Percentiles rank a stretch among this genome's conserved stretches.
Evolutionary conservation across 345 rosid genomes (phyloP).

Genomic region (Populus davidiana): DNA sequence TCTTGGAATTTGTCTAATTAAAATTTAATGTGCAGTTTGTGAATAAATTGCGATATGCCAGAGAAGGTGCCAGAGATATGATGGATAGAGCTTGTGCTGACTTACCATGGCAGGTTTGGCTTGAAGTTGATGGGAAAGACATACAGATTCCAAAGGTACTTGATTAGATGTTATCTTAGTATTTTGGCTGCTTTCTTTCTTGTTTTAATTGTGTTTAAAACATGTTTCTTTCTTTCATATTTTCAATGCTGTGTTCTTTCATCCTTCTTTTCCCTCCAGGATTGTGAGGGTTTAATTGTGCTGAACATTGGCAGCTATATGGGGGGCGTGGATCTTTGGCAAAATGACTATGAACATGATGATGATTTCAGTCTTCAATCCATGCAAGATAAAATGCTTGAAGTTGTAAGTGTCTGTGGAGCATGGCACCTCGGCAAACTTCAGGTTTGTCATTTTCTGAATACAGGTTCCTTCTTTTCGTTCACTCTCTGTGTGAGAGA

Average conservation of each 20-base stretch:
- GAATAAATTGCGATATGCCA: conserved; percentile 89
- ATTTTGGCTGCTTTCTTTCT: neutral
- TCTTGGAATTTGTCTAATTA: conserved; percentile 13
- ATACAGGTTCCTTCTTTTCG: neutral
- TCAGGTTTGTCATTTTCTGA: conserved; percentile 46
- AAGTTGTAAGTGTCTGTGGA: conserved; percentile 87
- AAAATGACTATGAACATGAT: conserved; percentile 76
- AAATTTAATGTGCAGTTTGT: conserved; percentile 56
- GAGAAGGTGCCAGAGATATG: conserved; percentile 88
- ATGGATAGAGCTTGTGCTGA: conserved; percentile 88
- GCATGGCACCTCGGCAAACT: conserved; percentile 97
- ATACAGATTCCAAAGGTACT: conserved; percentile 88
- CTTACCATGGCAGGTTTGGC: conserved; percentile 83
- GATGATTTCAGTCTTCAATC: conserved; percentile 81
- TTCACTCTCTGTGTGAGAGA: neutral
- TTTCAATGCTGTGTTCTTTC: neutral
- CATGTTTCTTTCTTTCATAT: neutral
- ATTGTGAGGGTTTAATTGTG: conserved; percentile 85
- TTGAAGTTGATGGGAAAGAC: conserved; percentile 81
- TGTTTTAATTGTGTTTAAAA: neutral
- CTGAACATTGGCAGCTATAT: conserved; percentile 94
- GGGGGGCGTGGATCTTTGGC: conserved; percentile 97
- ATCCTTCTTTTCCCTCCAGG: conserved; percentile 38
- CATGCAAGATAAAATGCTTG: conserved; percentile 82
- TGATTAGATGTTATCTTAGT: neutral